These are phyloP conservation scores for Aureobasidium sp. DNA, from an alignment of 2,329 filamentous ascomycete species.

Conservation along the genomic window DNA sequence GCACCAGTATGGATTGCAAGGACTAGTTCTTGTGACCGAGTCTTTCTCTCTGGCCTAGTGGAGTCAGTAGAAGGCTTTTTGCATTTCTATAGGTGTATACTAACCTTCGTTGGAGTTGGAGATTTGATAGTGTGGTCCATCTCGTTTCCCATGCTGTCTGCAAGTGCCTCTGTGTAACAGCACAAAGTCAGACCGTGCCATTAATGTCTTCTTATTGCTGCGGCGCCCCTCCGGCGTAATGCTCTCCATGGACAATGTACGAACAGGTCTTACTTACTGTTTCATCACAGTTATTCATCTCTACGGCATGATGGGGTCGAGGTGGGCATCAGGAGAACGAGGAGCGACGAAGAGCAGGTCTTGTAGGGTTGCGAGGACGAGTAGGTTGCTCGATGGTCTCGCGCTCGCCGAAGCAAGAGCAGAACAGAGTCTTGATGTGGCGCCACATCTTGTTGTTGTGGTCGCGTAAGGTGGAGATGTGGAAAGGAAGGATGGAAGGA, in stretches of 20 bases:
- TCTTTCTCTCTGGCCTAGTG: not conserved
- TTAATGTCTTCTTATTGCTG: no score
- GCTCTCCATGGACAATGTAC: not conserved
- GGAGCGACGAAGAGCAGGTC: slow-evolving; percentile 1
- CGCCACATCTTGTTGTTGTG: slow-evolving; percentile 1
- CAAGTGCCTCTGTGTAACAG: not conserved
- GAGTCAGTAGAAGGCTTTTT: not conserved
- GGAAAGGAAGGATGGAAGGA: not conserved
- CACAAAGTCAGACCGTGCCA: not conserved
- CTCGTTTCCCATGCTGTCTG: not conserved
- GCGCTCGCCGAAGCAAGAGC: not conserved
- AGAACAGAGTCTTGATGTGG: not conserved
- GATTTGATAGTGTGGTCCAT: not conserved
- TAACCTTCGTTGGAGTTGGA: not conserved
- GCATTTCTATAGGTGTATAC: not conserved
- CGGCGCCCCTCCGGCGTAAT: not conserved
- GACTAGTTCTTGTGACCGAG: not conserved
- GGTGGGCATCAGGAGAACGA: not conserved
- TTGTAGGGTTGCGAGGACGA: not conserved
- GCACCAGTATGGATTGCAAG: not conserved
- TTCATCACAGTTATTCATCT: not conserved
- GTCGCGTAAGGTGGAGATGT: not conserved
- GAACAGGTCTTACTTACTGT: not conserved
- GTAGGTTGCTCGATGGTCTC: not conserved
- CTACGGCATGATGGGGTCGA: not conserved